Evolutionary conservation across 208 protist genomes (phyloP).

Genomic region (Leishmania amazonensis): DNA sequence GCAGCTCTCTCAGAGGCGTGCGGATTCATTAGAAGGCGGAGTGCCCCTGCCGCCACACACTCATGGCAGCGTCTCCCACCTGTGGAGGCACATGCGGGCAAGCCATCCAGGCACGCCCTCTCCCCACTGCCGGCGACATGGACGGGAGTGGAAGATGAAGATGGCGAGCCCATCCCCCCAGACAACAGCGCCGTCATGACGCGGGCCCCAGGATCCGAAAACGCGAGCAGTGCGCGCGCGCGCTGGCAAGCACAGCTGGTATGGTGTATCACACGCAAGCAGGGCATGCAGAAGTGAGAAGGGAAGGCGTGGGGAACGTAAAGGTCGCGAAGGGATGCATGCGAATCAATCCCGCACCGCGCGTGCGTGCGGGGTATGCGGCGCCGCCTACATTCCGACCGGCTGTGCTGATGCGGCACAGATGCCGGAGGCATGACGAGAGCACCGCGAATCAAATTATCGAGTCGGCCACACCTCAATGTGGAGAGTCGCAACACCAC

Average conservation of each 20-base stretch:
- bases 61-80: background rate
- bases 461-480: background rate
- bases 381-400: background rate
- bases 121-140: background rate
- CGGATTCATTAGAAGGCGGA: background rate
- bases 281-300: background rate
- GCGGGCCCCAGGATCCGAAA: background rate
- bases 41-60: background rate
- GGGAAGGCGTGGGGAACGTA: background rate
- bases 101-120: background rate
- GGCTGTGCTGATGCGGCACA: background rate
- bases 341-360: background rate
- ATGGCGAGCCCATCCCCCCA: background rate
- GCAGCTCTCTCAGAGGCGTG: background rate
- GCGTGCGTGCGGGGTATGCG: background rate
- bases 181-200: background rate
- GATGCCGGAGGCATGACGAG: background rate
- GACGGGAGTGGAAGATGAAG: background rate
- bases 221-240: background rate
- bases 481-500: background rate
- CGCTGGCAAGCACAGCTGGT: background rate
- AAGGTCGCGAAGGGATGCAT: background rate
- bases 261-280: background rate
- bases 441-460: background rate
- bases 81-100: background rate